Conservation (phyloP, 345 rosid genomes). For the Pelargonium nanum region DNA sequence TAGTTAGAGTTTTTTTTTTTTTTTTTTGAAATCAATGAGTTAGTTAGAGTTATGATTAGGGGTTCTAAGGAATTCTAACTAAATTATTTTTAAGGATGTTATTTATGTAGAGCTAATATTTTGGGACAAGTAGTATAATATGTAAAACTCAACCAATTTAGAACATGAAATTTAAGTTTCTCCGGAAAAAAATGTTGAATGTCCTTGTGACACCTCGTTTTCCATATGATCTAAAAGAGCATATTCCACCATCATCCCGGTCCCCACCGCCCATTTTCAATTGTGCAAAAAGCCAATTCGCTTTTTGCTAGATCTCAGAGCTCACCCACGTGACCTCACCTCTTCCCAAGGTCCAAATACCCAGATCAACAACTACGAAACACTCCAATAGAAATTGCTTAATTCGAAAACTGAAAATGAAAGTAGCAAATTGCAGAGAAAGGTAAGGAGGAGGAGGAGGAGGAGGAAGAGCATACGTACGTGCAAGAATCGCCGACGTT, state of each 20-base stretch:
- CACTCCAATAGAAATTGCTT: neutral
- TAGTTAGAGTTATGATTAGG: too few species aligned
- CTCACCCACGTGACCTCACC: neutral
- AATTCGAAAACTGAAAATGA: neutral
- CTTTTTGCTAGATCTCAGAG: neutral
- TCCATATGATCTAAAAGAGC: neutral
- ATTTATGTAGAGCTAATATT: too few species aligned
- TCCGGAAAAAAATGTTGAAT: too few species aligned
- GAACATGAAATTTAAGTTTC: too few species aligned
- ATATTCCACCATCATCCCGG: too few species aligned
- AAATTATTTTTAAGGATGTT: too few species aligned
- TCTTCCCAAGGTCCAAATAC: neutral
- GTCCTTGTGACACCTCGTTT: neutral
- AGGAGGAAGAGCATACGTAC: conserved; percentile 29
- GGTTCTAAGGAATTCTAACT: too few species aligned
- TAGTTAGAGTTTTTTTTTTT: too few species aligned
- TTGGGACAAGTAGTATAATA: too few species aligned
- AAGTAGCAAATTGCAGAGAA: neutral
- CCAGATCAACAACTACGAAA: too few species aligned
- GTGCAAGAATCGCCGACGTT: conserved; percentile 94
- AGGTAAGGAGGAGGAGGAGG: neutral
- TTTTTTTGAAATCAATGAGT: too few species aligned
- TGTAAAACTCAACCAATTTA: too few species aligned
- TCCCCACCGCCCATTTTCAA: neutral
- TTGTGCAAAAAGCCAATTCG: neutral